Evolutionary conservation across 106 monocot genomes (phyloP), one percentile per base, ranked within the genome.

Genomic region (Xerophyta viscosa): DNA sequence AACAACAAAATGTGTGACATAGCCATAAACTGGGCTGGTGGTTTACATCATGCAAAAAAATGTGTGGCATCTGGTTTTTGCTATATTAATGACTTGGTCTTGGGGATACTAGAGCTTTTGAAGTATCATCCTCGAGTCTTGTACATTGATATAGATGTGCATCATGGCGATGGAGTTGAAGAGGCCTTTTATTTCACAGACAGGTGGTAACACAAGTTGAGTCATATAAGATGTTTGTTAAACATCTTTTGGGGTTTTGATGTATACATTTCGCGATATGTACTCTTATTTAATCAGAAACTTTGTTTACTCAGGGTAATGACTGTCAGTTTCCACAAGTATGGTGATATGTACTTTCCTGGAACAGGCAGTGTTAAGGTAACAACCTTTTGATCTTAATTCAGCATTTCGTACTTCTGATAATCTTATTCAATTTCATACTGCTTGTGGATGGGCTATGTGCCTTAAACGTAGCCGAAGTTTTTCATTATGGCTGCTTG

Each of bases 131-230:
- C 89, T 27, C 75, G 96, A 31, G 85, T 96, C 66, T 48, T 96
- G 11, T 96, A 96, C 58, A 85, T 96, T 26, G 96, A 96, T 66
- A 96, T 96, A 54, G 96, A 96, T 76, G 79, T 96, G 29, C 96
- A 96, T 71, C 96, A 96, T 71, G 96, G 96, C 21, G 96, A 96
- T 71, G 96, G 96, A 30, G 96, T 96, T 58, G 89, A 96, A 81
- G 96, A 96, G 70, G 89, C 96, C 39, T 96, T 89, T 50, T 96
- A 85, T 58, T 96, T 85, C 76, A 89, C 89, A 41, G 89, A 96
- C 69, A 96, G 94, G 94, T 77, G 64, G 46, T 42, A 21, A 52
- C 37, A 11, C n/a, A n/a, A n/a, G n/a, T n/a, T n/a, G n/a, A n/a
- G n/a, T n/a, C n/a, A n/a, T n/a, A n/a, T n/a, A n/a, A n/a, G n/a